These are phyloP conservation scores for Cadophora sp. DNA, from an alignment of 2,329 filamentous ascomycete species.

Conservation along the genomic window DNA sequence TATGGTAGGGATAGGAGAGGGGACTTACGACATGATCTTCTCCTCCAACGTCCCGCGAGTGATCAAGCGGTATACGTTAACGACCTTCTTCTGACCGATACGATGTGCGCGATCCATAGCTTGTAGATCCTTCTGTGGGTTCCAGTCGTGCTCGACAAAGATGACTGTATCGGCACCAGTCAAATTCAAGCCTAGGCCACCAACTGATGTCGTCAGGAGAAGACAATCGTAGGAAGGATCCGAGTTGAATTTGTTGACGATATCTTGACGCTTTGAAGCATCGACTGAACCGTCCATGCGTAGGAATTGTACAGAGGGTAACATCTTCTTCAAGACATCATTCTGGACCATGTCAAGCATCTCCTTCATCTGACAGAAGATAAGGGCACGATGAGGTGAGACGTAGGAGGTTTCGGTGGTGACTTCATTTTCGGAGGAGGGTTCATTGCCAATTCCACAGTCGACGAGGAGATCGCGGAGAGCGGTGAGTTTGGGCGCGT, in stretches of 20 bases:
- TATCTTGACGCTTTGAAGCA: conserved; percentile 91
- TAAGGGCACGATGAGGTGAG: conserved; percentile 91
- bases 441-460: conserved; percentile 88
- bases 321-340: conserved; percentile 85
- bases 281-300: conserved; percentile 95
- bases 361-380: conserved; percentile 99
- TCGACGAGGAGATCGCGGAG: conserved; percentile 95
- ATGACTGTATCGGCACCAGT: conserved; percentile 98
- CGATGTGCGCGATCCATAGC: conserved; percentile 99
- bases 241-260: conserved; percentile 98
- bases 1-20: background rate
- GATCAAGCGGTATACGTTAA: conserved; percentile 97
- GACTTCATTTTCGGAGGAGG: conserved; percentile 56
- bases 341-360: conserved; percentile 99
- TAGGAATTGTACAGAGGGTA: conserved; percentile 92
- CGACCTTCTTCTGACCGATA: conserved; percentile 99
- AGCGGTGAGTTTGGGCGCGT: conserved; percentile 92
- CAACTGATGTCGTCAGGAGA: conserved; percentile 92
- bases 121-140: conserved; percentile 97
- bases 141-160: conserved; percentile 99
- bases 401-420: conserved; percentile 76
- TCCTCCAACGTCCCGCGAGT: conserved; percentile 96
- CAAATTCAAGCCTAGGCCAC: conserved; percentile 91
- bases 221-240: conserved; percentile 96
- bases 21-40: conserved; percentile 83